phyloP scores from a whole-genome alignment of 805 yeast genomes.

The Phaffomyces opuntiae region DNA sequence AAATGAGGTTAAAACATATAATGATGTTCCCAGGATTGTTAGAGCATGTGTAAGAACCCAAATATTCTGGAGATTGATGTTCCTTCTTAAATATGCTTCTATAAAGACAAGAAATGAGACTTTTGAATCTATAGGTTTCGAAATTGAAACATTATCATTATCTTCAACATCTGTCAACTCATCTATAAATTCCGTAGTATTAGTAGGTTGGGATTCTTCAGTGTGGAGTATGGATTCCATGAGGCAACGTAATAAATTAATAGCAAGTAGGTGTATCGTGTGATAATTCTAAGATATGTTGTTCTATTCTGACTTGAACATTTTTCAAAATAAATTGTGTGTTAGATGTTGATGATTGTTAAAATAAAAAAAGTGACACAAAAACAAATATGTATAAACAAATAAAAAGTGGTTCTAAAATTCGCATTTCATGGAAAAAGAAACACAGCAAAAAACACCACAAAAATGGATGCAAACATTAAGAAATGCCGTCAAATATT shows the following conservation, averaged over 20 bases:
- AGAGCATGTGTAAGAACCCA: slow-evolving; percentile 20
- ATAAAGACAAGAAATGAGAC: background rate
- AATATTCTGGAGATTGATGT: slow-evolving; percentile 16
- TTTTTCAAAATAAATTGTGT: background rate
- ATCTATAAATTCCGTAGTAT: background rate
- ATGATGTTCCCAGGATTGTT: slow-evolving; percentile 15
- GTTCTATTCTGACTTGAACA: no score
- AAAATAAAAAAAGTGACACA: background rate
- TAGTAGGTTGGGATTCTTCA: no score
- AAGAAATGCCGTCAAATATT: no score
- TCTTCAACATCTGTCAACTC: background rate
- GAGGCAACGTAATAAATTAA: no score
- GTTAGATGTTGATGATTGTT: no score
- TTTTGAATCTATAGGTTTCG: no score
- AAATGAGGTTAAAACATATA: slow-evolving; percentile 6
- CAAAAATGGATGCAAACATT: no score
- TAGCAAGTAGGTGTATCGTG: background rate
- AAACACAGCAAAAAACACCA: no score
- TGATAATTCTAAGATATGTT: background rate
- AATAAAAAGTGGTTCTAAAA: no score
- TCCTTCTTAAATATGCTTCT: background rate
- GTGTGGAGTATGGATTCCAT: no score
- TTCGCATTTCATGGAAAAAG: no score
- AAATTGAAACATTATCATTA: background rate
- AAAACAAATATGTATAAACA: background rate